These are phyloP conservation scores for Schizosaccharomyces japonicus DNA, from an alignment of 805 yeast genomes.

Conservation along the genomic window DNA sequence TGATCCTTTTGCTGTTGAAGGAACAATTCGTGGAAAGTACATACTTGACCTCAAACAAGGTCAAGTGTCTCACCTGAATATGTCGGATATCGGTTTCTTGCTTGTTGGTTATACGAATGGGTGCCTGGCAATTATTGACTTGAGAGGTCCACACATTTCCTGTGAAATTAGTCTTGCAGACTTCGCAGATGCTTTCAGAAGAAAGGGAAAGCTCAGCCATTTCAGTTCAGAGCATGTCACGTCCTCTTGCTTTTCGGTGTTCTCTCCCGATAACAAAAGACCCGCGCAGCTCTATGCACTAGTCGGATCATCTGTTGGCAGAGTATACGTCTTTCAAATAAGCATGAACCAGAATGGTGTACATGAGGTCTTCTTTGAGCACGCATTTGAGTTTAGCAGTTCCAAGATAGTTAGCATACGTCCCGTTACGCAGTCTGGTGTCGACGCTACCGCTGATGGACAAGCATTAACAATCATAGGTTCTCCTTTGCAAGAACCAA, in stretches of 20 bases:
- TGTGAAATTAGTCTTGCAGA: not conserved
- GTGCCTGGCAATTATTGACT: constrained; percentile 47
- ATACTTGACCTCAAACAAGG: constrained; percentile 24
- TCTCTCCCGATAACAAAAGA: not conserved
- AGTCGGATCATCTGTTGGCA: not conserved
- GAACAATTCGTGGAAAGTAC: constrained; percentile 39
- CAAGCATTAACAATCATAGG: not conserved
- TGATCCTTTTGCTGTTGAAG: constrained; percentile 16
- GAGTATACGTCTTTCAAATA: not conserved
- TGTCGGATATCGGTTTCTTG: constrained; percentile 63
- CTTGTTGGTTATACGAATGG: constrained; percentile 62
- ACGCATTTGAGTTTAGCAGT: not conserved
- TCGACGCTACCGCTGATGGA: not conserved
- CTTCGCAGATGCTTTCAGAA: not conserved
- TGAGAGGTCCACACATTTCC: constrained; percentile 26
- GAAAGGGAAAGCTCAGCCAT: not conserved
- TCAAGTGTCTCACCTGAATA: constrained; percentile 33
- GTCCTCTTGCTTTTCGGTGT: not conserved
- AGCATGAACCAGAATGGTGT: not conserved
- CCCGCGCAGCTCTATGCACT: not conserved
- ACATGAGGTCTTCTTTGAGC: not conserved
- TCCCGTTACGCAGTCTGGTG: not conserved
- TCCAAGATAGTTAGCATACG: not conserved
- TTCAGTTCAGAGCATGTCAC: not conserved
- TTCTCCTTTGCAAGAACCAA: not conserved